These are phyloP conservation scores for Musa itinerans DNA, from an alignment of 176 grass and related monocot species.

Conservation along the genomic window DNA sequence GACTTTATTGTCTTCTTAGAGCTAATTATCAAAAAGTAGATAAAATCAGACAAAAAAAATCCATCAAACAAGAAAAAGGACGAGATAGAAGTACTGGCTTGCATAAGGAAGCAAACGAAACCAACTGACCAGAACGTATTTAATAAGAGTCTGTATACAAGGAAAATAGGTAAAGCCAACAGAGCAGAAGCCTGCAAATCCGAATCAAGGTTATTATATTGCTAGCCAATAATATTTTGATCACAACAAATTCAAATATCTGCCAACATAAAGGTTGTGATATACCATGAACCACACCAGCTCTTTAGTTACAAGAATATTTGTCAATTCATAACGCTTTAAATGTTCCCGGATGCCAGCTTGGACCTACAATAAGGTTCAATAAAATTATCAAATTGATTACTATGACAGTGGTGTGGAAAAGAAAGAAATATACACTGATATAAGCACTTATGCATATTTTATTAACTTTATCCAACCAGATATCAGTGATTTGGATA, in stretches of 20 bases:
- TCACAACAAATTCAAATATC: constrained; percentile 16
- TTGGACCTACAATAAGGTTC: constrained; percentile 57
- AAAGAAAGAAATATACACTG: neutral
- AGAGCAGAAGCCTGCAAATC: constrained; percentile 62
- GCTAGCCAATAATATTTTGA: constrained; percentile 20
- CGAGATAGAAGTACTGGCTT: constrained; percentile 4
- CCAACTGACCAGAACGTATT: constrained; percentile 49
- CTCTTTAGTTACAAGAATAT: constrained; percentile 65
- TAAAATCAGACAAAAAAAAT: constrained; percentile 20
- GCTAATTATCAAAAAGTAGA: constrained; percentile 30
- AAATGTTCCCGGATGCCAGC: constrained; percentile 59
- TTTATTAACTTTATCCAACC: no score
- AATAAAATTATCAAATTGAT: constrained; percentile 1
- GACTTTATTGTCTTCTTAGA: constrained; percentile 50
- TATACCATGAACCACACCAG: constrained; percentile 83
- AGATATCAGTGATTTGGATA: neutral
- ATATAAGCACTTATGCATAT: neutral
- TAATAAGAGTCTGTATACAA: constrained; percentile 43
- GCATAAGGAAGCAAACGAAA: constrained; percentile 20
- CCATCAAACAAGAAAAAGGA: constrained; percentile 10
- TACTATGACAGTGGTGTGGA: constrained; percentile 3
- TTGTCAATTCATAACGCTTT: constrained; percentile 59
- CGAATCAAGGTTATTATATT: constrained; percentile 15
- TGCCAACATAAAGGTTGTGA: constrained; percentile 1
- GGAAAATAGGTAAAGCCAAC: constrained; percentile 50